Base-by-base conservation (phyloP, 169 alveolate species). In the Plasmodium blacklocki region DNA sequence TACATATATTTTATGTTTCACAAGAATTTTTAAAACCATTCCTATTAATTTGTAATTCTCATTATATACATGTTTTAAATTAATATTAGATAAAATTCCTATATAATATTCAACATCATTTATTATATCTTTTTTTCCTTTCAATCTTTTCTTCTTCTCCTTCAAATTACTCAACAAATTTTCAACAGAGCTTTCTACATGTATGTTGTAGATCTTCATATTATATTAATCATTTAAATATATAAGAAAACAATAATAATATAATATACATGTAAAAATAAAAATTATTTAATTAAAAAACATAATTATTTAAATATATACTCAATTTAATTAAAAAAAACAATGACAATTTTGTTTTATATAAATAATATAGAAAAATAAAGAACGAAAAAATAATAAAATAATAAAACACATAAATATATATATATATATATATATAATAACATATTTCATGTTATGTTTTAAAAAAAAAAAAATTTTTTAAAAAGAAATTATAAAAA, bases 1-100 rank as follows among this genome's bases (percentile, higher is more conserved):
- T 18, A 85, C 50, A 60, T 18, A 26, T 74, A 85, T 1, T n/a
- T 49, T 60, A 85, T 85, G 58, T 47, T 47, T 29, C 39, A 60
- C 1, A 2, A 85, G 11, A 11, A 26, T 15, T 63, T 85, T 60
- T 47, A 85, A 47, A 56, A 85, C 18, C 19, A 71, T 18, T 5
- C 21, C 62, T 11, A 71, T 66, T 66, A 85, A 62, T 71, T 85
- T 29, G 32, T 70, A 85, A 85, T 71, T 85, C 19, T 68, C 29
- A 52, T 85, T 45, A 14, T 71, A 52, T 21, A 85, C 75, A 59
- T 45, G 9, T 85, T 85, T 85, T 73, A 85, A 85, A 85, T 85
- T 85, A 11, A 85, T 9, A 71, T 60, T 68, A 56, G 62, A 45
- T 12, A 85, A 85, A 50, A 85, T 59, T 21, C 75, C 64, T 56